Base-by-base conservation (phyloP, 225 moss, liverwort and hornwort species). In the Polytrichum commune region DNA sequence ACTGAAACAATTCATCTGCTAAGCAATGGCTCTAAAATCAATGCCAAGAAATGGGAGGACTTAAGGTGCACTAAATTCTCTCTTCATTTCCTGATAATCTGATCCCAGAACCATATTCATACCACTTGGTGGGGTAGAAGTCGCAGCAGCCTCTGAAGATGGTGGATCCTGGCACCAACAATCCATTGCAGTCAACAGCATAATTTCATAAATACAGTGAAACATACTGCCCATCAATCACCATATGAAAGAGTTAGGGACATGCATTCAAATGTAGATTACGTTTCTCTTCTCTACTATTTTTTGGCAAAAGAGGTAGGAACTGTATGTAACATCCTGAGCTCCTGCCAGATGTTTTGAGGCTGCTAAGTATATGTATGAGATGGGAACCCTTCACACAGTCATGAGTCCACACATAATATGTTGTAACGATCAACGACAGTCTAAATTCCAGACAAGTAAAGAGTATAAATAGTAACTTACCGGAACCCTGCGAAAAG, bases 401-500 rank as follows among this genome's bases (percentile, higher is more conserved):
- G 20, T 27, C n/a, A 23, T 5, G 9, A 23, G 3, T 38, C 35
- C 18, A n/a, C 69, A 29, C 26, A 70, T 13, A 33, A 1, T 18
- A 19, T 32, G 58, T 18, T 23, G 8, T 33, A 70, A 24, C 7
- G 18, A 23, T 70, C 23, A 30, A n/a, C 23, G 4, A 60, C 9
- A 22, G 6, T 10, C 69, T 20, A 10, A 66, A 30, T 60, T 27
- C 29, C 65, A 63, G 27, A 54, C 27, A 24, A 46, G 29, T n/a
- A 22, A 60, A 64, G 27, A 64, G 22, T 57, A 24, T n/a, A 27
- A 28, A 24, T 60, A 70, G 22, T 27, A 76, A 79, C 65, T 23
- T 86, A 93, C 93, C 69, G 92, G 92, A 71, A 83, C 86, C 72
- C 96, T 91, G 56, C 90, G 87, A 73, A 97, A 97, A 53, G 96